Evolutionary conservation across 441 rosid genomes (phyloP).

Genomic region (Erodium moschatum): DNA sequence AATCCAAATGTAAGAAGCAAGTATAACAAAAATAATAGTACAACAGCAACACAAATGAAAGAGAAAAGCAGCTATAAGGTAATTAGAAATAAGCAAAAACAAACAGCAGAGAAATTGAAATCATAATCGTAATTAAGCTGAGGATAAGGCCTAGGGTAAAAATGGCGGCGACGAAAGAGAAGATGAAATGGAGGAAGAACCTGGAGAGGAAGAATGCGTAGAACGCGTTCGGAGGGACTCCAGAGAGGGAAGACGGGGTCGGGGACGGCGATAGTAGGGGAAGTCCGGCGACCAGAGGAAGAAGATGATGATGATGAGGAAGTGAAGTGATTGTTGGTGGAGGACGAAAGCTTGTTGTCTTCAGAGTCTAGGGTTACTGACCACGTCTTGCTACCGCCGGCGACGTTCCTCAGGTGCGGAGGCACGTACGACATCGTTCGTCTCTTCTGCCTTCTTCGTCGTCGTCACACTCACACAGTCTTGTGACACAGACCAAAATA

Average conservation of each 20-base stretch:
- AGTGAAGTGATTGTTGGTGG: conserved; percentile 6
- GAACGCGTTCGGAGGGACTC: conserved; percentile 37
- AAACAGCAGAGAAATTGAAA: background rate
- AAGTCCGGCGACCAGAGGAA: conserved; percentile 14
- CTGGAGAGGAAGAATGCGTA: conserved; percentile 27
- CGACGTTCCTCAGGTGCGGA: conserved; percentile 26
- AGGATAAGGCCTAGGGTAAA: background rate
- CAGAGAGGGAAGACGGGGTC: conserved; percentile 26
- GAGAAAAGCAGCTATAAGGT: background rate
- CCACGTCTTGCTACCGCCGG: conserved; percentile 10
- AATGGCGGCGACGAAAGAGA: background rate
- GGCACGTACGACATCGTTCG: conserved; percentile 34
- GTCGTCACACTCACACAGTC: background rate
- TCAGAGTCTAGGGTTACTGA: conserved; percentile 20
- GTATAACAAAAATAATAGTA: background rate
- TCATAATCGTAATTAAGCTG: background rate
- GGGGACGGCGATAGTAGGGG: conserved; percentile 13
- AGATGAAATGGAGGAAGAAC: conserved; percentile 10
- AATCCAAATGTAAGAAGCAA: background rate
- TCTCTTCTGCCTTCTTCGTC: background rate
- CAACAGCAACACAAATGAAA: background rate
- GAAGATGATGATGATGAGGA: conserved; percentile 12
- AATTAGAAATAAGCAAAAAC: background rate
- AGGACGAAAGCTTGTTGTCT: conserved; percentile 18
- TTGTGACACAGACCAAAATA: background rate